Percentiles rank a stretch among this genome's conserved stretches.
phyloP scores from a whole-genome alignment of 129 eudicot species.

The Glebionis coronaria region DNA sequence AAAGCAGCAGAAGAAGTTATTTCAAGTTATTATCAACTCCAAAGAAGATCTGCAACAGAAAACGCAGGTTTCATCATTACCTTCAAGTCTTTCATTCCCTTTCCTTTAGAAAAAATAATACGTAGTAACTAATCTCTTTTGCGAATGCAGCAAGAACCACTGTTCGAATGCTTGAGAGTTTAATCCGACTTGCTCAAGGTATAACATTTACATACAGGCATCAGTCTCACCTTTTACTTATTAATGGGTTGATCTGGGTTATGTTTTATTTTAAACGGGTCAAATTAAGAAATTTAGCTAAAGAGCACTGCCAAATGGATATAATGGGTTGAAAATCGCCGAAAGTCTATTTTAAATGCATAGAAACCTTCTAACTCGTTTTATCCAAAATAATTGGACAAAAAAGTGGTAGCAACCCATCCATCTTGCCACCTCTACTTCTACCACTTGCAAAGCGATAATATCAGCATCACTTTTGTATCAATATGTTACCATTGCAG shows the following conservation, averaged over 20 bases:
- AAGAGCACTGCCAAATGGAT: neutral
- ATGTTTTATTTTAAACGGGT: neutral
- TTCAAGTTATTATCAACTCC: constrained; percentile 88
- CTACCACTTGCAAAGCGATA: neutral
- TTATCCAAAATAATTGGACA: neutral
- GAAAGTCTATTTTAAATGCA: neutral
- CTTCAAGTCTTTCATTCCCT: constrained; percentile 6
- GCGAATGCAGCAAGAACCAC: constrained; percentile 81
- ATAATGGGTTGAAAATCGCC: neutral
- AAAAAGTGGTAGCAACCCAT: neutral
- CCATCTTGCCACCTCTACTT: neutral
- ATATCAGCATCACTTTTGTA: neutral
- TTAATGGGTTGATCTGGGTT: no score
- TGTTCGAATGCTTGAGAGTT: constrained; percentile 91
- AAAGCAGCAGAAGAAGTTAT: constrained; percentile 87
- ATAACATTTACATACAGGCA: neutral
- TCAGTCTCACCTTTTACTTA: neutral
- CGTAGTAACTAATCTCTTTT: neutral
- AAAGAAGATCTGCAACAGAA: constrained; percentile 75
- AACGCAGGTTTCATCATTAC: constrained; percentile 59
- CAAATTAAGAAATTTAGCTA: no score
- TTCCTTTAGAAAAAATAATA: neutral
- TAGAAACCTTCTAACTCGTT: no score
- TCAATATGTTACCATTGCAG: constrained; percentile 38
- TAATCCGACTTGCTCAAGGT: constrained; percentile 98